phyloP scores from a whole-genome alignment of 345 rosid genomes.

The Toxicodendron radicans region DNA sequence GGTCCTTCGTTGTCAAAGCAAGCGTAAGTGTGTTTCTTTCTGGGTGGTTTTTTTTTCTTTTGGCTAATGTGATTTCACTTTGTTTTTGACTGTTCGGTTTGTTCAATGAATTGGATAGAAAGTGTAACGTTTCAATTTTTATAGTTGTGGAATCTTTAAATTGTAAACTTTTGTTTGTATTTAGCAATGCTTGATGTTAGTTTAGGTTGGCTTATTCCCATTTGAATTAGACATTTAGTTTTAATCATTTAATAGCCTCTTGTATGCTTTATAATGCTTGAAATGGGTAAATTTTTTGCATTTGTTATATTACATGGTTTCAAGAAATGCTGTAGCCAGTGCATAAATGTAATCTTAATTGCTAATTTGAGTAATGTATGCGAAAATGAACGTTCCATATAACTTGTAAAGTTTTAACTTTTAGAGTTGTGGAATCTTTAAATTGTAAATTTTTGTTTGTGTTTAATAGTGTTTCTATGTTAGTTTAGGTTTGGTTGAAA shows the following conservation, averaged over 20 bases:
- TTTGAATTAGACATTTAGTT: not conserved
- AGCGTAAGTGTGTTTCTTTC: constrained; percentile 36
- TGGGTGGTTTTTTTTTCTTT: not conserved
- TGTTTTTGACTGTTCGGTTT: not conserved
- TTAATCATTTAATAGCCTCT: not conserved
- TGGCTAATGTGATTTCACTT: not conserved
- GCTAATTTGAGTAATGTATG: not conserved
- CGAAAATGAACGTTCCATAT: not conserved
- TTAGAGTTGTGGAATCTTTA: not conserved
- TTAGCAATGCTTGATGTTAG: not conserved
- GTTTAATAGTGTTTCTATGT: not conserved
- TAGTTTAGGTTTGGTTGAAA: not conserved
- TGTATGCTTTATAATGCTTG: not conserved
- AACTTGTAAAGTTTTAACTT: not conserved
- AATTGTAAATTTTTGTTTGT: not conserved
- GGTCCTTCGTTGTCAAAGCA: constrained; percentile 63
- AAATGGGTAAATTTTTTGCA: not conserved
- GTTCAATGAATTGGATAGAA: not conserved
- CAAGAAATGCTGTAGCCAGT: not conserved
- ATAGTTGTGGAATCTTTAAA: not conserved
- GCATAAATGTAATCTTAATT: not conserved
- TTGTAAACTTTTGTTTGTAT: too few relatives aligned
- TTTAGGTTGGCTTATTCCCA: not conserved
- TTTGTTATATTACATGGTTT: not conserved
- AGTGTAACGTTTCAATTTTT: not conserved